Base-by-base conservation (phyloP, 257 asterid genomes). In the Penstemon davidsonii region DNA sequence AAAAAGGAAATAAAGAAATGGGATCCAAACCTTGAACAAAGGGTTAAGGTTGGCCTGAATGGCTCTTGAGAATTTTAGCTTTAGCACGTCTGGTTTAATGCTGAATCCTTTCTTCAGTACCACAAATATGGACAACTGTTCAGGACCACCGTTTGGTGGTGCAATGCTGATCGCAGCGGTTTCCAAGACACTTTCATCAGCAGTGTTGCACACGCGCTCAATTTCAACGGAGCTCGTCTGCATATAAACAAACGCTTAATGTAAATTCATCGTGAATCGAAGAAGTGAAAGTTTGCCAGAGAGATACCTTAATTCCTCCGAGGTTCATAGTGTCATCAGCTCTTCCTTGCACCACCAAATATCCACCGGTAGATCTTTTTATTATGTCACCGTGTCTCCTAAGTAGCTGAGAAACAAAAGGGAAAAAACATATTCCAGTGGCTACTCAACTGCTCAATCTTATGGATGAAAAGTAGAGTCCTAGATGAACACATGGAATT, bases 271-370 rank as follows among this genome's bases (percentile, higher is more conserved):
- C 25, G 0, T 42, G 33, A 43, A 57, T 45, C 58, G 45, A 11
- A 0, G 46, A 50, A 54, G 56, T 6, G 40, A 66, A 18, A 33
- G n/a, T 55, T 42, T 6, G 53, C 62, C 70, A 58, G 11, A 12
- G 49, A 73, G 41, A 11, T 81, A 89, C 98, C 92, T 90, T 90
- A 64, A 90, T 90, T 72, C 98, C 98, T 55, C 98, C 97, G 36
- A 92, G 89, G 79, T 92, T 92, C 98, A 92, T 90, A 54, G 98
- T 92, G 82, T 92, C 98, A 79, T 92, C 98, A 12, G 96, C 91
- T 82, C 98, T 77, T 59, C 98, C 98, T 64, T 86, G 96, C 53
- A 90, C 97, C 58, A 67, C 33, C 15, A 82, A 43, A 72, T 76
- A 92, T 53, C 98, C 96, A 53, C 93, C 94, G 6, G 82, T 85